These are phyloP conservation scores for Saccharomycopsis sp. DNA, from an alignment of 805 yeast species.

Conservation along the genomic window DNA sequence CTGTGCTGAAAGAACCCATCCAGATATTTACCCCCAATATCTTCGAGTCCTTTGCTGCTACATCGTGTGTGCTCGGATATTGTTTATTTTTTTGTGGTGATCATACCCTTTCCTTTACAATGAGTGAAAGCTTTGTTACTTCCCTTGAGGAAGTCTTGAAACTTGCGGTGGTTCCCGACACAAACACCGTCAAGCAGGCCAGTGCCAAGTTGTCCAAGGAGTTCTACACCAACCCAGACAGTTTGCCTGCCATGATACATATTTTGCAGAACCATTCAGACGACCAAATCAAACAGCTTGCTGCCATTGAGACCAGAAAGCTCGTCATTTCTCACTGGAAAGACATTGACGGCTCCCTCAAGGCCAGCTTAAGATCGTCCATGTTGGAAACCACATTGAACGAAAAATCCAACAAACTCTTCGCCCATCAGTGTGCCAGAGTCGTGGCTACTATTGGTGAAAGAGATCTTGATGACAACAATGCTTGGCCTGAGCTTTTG, in stretches of 20 bases:
- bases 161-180: slow-evolving; percentile 76
- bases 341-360: slow-evolving; percentile 36
- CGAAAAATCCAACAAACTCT: slow-evolving; percentile 52
- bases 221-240: slow-evolving; percentile 60
- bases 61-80: not conserved
- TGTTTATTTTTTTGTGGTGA: too few species aligned
- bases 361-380: slow-evolving; percentile 58
- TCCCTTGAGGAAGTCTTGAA: slow-evolving; percentile 73
- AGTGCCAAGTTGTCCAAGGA: slow-evolving; percentile 66
- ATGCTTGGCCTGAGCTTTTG: slow-evolving; percentile 69
- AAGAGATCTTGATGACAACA: slow-evolving; percentile 56
- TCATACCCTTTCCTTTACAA: slow-evolving; percentile 24
- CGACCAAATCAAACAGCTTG: slow-evolving; percentile 75
- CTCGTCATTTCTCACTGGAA: slow-evolving; percentile 69
- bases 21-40: not conserved
- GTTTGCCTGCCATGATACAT: slow-evolving; percentile 78
- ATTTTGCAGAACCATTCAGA: slow-evolving; percentile 65
- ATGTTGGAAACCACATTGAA: slow-evolving; percentile 62
- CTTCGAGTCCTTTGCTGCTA: not conserved
- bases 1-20: not conserved
- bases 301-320: slow-evolving; percentile 96
- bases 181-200: slow-evolving; percentile 76
- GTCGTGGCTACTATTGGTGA: slow-evolving; percentile 82
- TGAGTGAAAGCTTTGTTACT: slow-evolving; percentile 67
- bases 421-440: slow-evolving; percentile 86